Evolutionary conservation across 2,329 filamentous ascomycete genomes (phyloP).

Genomic region (Aspergillus proliferans): DNA sequence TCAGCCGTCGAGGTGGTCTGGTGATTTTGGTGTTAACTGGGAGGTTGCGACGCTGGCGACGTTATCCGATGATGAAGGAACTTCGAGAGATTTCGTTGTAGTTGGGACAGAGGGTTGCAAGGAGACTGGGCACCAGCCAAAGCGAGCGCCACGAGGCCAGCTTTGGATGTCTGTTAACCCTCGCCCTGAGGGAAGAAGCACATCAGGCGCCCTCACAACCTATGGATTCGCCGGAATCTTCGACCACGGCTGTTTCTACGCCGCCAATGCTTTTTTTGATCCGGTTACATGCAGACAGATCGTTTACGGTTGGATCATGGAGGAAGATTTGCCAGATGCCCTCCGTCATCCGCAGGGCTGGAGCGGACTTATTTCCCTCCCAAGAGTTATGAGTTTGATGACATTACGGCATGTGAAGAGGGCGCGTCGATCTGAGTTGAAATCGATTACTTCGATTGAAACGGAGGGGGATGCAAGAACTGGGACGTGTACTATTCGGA

Average conservation of each 20-base stretch:
- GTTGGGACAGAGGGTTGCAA: slow-evolving; percentile 43
- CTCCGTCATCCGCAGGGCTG: slow-evolving; percentile 43
- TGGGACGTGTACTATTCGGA: slow-evolving; percentile 36
- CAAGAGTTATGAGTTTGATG: slow-evolving; percentile 39
- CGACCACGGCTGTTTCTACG: slow-evolving; percentile 46
- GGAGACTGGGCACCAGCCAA: slow-evolving; percentile 9
- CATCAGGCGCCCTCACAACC: slow-evolving; percentile 18
- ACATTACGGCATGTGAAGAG: slow-evolving; percentile 32
- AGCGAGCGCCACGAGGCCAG: slow-evolving; percentile 27
- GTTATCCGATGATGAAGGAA: slow-evolving; percentile 27
- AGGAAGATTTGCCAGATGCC: slow-evolving; percentile 44
- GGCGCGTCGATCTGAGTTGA: slow-evolving; percentile 31
- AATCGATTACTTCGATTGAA: slow-evolving; percentile 40
- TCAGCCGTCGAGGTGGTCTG: slow-evolving; percentile 41
- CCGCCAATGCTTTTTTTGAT: slow-evolving; percentile 46
- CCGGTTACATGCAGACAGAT: slow-evolving; percentile 36
- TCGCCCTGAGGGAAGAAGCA: background rate
- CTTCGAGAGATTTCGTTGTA: slow-evolving; percentile 37
- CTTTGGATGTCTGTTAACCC: slow-evolving; percentile 43
- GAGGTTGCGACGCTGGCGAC: slow-evolving; percentile 46
- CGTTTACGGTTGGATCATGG: slow-evolving; percentile 47
- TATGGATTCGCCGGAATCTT: slow-evolving; percentile 42
- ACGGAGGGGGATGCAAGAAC: slow-evolving; percentile 10
- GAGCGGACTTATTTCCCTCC: slow-evolving; percentile 46
- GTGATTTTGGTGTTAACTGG: slow-evolving; percentile 49